Evolutionary conservation across 2,329 filamentous ascomycete genomes (phyloP).

Genomic region (Colletotrichum sansevieriae): DNA sequence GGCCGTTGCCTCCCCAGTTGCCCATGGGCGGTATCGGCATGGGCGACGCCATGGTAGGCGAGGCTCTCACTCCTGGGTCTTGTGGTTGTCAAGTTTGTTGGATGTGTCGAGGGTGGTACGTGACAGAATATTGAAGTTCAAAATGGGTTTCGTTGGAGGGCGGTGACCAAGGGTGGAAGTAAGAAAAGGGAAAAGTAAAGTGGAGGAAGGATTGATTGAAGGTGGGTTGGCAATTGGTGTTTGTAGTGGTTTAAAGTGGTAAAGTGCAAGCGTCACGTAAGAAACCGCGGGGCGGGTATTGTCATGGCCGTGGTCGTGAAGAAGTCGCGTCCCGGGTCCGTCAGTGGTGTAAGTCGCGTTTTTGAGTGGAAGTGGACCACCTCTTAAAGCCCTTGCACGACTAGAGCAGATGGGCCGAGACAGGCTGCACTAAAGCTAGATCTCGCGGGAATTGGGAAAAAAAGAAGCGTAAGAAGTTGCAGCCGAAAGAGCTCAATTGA

Average conservation of each 20-base stretch:
- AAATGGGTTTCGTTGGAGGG: conserved; percentile 31
- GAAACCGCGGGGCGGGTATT: conserved; percentile 42
- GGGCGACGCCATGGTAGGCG: conserved; percentile 56
- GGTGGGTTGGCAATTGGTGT: conserved; percentile 36
- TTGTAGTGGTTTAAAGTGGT: conserved; percentile 38
- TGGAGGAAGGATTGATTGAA: conserved; percentile 24
- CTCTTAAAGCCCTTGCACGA: conserved; percentile 38
- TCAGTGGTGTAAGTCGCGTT: conserved; percentile 41
- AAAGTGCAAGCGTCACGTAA: conserved; percentile 41
- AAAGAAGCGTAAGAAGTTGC: neutral
- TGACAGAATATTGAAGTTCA: neutral
- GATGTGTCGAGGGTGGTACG: neutral
- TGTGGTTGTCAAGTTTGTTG: conserved; percentile 25
- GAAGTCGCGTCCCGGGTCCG: conserved; percentile 35
- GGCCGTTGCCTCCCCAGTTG: conserved; percentile 50
- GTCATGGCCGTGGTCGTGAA: conserved; percentile 42
- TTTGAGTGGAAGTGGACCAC: conserved; percentile 39
- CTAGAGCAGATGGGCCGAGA: conserved; percentile 20
- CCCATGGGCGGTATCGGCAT: conserved; percentile 50
- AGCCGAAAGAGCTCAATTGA: neutral
- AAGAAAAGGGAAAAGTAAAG: conserved; percentile 34
- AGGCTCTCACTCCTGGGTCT: conserved; percentile 33
- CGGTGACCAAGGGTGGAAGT: conserved; percentile 25
- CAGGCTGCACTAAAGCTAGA: neutral
- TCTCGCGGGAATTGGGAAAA: neutral